Evolutionary conservation across 345 rosid species (phyloP), one percentile per base, ranked within the genome.

Genomic region (Litchi chinensis): DNA sequence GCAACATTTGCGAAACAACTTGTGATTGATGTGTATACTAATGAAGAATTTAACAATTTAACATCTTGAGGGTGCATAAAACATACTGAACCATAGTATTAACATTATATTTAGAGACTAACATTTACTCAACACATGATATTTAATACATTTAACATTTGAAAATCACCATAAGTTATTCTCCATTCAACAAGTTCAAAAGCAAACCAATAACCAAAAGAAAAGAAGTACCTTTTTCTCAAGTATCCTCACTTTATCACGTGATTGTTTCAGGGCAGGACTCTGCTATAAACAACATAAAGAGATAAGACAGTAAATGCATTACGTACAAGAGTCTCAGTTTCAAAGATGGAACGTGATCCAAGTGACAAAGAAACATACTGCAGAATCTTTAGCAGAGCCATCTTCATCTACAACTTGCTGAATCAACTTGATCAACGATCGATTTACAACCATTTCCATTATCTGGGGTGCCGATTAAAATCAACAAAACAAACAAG

Each of bases 351-450:
- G 16, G 68, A 72, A 71, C 44, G 63, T n/a, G 52, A 54, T 26
- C 0, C 9, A n/a, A n/a, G 68, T 21, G 5, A 79, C 5, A 76
- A 76, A 81, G 79, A 67, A 83, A 84, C 95, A 78, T 82, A 93
- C 98, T 68, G 98, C 97, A 1, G 98, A 91, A 83, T 95, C 95
- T 83, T 90, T 93, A 73, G 92, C 89, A 65, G 87, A 82, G 65
- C 97, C 98, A 86, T 93, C 93, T 83, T 84, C 93, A 71, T 92
- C 97, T 54, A 95, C 81, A 80, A 89, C 88, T 84, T 84, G 91
- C 72, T 84, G 88, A 80, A 95, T 90, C 79, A 71, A 80, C 85
- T 84, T 90, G 39, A 90, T 79, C 66, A 95, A 81, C 37, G 91
- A 67, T 73, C 86, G 84, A 83, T 87, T 88, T 6, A 89, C 83